A percentile compares a stretch with the other conserved stretches of the same genome.
Conservation (phyloP, 257 asterid species). For the Ajuga chamaepitys region DNA sequence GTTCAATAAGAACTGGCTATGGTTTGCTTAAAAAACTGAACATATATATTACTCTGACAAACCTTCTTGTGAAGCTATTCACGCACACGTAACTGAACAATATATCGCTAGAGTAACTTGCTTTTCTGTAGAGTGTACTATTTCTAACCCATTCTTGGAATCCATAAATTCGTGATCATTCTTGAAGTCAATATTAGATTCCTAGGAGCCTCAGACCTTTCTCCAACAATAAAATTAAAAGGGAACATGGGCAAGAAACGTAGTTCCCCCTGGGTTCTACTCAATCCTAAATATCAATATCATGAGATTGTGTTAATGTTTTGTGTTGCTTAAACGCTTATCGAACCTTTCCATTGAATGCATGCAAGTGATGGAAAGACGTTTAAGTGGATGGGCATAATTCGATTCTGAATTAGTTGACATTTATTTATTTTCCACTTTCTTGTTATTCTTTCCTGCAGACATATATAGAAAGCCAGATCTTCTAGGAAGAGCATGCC, state of each 20-base stretch:
- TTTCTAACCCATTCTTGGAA: background rate
- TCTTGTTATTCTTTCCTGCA: background rate
- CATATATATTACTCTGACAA: background rate
- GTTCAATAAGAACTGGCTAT: background rate
- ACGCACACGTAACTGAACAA: background rate
- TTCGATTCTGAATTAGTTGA: background rate
- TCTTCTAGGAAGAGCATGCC: background rate
- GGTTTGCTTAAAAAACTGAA: background rate
- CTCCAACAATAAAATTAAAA: background rate
- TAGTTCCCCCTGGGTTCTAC: background rate
- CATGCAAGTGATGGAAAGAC: background rate
- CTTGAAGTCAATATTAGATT: constrained; percentile 2
- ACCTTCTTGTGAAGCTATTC: background rate
- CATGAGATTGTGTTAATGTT: background rate
- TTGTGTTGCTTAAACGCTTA: constrained; percentile 1
- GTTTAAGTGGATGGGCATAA: background rate
- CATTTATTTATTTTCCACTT: background rate
- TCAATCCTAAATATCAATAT: background rate
- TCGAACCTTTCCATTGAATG: background rate
- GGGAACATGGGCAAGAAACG: background rate
- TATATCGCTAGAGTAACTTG: background rate
- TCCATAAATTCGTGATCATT: background rate
- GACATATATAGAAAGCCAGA: background rate
- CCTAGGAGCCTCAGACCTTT: constrained; percentile 4
- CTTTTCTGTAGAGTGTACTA: background rate